phyloP scores from a whole-genome alignment of 805 yeast species.

The Kuraishia hungarica region DNA sequence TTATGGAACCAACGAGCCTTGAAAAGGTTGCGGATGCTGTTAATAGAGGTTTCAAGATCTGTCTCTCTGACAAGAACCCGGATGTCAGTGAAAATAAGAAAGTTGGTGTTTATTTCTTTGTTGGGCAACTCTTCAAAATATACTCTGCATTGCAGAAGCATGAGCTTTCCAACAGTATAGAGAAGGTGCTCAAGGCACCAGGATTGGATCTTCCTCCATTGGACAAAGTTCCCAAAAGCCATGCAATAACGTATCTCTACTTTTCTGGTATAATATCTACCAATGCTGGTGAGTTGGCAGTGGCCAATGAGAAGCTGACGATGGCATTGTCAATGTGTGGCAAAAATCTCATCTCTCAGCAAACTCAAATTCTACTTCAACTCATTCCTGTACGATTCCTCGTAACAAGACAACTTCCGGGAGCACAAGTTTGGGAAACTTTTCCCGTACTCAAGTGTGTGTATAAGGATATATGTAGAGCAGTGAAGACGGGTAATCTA shows the following conservation, averaged over 20 bases:
- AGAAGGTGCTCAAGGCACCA: slow-evolving; percentile 48
- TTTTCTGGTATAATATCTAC: slow-evolving; percentile 61
- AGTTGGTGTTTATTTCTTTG: slow-evolving; percentile 59
- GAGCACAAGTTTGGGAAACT: slow-evolving; percentile 24
- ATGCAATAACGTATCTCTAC: slow-evolving; percentile 55
- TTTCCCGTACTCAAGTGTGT: slow-evolving; percentile 32
- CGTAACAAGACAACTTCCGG: slow-evolving; percentile 39
- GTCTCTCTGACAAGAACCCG: slow-evolving; percentile 72
- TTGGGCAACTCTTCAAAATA: slow-evolving; percentile 58
- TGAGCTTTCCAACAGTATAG: slow-evolving; percentile 67
- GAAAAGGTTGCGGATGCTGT: slow-evolving; percentile 27
- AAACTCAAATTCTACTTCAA: slow-evolving; percentile 41
- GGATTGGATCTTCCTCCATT: slow-evolving; percentile 47
- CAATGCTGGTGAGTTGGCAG: slow-evolving; percentile 50
- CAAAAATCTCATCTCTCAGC: slow-evolving; percentile 23
- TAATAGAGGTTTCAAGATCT: slow-evolving; percentile 66
- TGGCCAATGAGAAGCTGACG: slow-evolving; percentile 42
- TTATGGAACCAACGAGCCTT: slow-evolving; percentile 1
- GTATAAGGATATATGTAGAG: slow-evolving; percentile 39
- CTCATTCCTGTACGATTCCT: slow-evolving; percentile 58
- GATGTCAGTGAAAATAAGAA: slow-evolving; percentile 40
- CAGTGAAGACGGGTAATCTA: slow-evolving; percentile 49
- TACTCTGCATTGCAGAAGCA: slow-evolving; percentile 59
- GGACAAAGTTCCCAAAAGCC: slow-evolving; percentile 33
- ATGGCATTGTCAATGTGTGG: slow-evolving; percentile 34